These are phyloP conservation scores for Ensete glaucum DNA, from an alignment of 176 grass and related monocot genomes.

Conservation along the genomic window DNA sequence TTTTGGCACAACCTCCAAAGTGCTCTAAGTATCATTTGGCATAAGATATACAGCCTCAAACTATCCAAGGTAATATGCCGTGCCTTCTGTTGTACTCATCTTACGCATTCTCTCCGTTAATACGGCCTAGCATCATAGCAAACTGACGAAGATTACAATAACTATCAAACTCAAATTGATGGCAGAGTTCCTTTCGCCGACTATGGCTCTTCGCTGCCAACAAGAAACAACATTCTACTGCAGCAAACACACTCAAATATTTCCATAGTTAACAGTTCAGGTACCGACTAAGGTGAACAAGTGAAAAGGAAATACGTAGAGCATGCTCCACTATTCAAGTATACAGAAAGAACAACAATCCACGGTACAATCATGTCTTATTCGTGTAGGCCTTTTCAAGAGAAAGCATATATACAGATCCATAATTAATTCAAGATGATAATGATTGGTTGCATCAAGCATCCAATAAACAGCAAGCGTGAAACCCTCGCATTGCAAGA, in stretches of 20 bases:
- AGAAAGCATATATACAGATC: neutral
- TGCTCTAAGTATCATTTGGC: too few species aligned
- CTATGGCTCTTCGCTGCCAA: neutral
- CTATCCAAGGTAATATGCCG: too few species aligned
- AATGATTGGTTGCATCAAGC: neutral
- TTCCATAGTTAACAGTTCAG: neutral
- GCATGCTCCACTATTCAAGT: neutral
- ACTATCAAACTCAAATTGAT: neutral
- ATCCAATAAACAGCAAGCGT: neutral
- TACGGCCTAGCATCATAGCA: too few species aligned
- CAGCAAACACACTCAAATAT: neutral
- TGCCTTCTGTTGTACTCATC: too few species aligned
- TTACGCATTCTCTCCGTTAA: too few species aligned
- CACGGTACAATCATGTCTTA: neutral
- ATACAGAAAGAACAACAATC: neutral
- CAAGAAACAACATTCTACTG: neutral
- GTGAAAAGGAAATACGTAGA: neutral
- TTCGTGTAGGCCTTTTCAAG: neutral
- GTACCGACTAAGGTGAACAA: neutral
- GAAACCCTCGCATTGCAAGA: neutral
- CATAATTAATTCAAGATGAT: neutral
- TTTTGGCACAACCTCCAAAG: too few species aligned
- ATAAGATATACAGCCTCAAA: too few species aligned
- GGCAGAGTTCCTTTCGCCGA: neutral
- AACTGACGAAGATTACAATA: neutral